Conservation (phyloP, 2,329 filamentous ascomycete genomes). For the Aspergillus sp. region DNA sequence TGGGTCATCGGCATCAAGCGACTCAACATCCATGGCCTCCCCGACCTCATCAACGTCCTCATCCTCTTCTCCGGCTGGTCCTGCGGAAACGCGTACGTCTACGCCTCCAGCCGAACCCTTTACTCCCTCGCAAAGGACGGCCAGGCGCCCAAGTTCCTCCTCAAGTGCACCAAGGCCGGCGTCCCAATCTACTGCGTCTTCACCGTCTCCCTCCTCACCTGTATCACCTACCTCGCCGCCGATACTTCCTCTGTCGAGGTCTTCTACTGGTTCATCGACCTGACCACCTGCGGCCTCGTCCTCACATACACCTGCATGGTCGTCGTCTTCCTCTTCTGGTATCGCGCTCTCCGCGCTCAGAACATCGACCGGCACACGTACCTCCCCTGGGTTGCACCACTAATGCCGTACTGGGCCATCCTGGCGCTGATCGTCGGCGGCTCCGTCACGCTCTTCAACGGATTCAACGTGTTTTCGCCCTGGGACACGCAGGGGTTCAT, state of each 20-base stretch:
- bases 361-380: slow-evolving; percentile 62
- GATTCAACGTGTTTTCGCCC: slow-evolving; percentile 50
- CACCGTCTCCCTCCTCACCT: slow-evolving; percentile 63
- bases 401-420: slow-evolving; percentile 70
- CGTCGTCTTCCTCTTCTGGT: slow-evolving; percentile 69
- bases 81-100: slow-evolving; percentile 66
- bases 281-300: slow-evolving; percentile 42
- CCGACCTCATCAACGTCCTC: slow-evolving; percentile 71
- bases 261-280: slow-evolving; percentile 68
- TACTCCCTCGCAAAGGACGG: slow-evolving; percentile 49
- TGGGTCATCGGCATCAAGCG: slow-evolving; percentile 72
- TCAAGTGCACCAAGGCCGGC: slow-evolving; percentile 59
- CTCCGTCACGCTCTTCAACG: slow-evolving; percentile 64
- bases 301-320: slow-evolving; percentile 62
- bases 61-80: slow-evolving; percentile 72
- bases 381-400: slow-evolving; percentile 67
- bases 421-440: slow-evolving; percentile 56
- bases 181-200: slow-evolving; percentile 71
- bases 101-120: slow-evolving; percentile 52
- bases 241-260: slow-evolving; percentile 63
- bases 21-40: slow-evolving; percentile 65
- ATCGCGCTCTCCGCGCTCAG: slow-evolving; percentile 67
- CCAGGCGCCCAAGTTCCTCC: slow-evolving; percentile 56
- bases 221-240: slow-evolving; percentile 71
- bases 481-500: slow-evolving; percentile 51